Base-by-base conservation (phyloP, 2,329 filamentous ascomycete genomes). In the Fusarium caatingaense region DNA sequence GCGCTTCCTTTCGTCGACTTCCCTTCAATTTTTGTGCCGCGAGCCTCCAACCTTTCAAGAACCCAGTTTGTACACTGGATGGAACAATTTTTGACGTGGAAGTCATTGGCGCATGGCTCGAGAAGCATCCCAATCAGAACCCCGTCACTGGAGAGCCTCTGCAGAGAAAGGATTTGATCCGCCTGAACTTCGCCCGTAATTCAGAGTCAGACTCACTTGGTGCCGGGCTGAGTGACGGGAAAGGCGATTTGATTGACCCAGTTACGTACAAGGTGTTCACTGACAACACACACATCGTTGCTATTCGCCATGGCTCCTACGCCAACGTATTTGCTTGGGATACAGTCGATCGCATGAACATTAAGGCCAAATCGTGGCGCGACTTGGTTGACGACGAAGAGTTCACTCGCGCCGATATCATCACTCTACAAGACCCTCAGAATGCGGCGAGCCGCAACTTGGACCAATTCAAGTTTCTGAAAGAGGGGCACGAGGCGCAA, bases 21-120 rank as follows among this genome's bases (percentile, higher is more conserved):
- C 96, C 97, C 30, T 99, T 97, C 88, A 98, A 98, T 85, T 98
- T 96, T 83, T 99, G 96, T 87, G 93, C 96, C 67, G 91, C 97
- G 41, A 97, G 93, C 65, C 90, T 99, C 34, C 96, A 98, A 78
- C 97, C 97, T 10, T 99, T 98, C 84, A 89, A 91, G 77, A 93
- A 97, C 76, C 94, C 96, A 8, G 96, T 99, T 37, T 99, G 96
- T 84, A 98, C 95, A 1, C 77, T 87, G 6, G 86, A 92, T 44
- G 96, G 96, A 56, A 96, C 91, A 15, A 95, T 97, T 64, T 99
- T 98, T 80, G 97, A 99, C 77, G 88, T 98, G 74, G 95, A 96
- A 73, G 93, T 97, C 76, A 98, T 99, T 64, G 85, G 94, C 42
- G 90, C 94, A 53, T 99, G 96, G 96, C 88, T 99, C 27, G 93